A percentile compares a stretch with the other conserved stretches of the same genome.
Evolutionary conservation across 1,139 yeast species (phyloP).

Genomic region (Geotrichum phurueaensis): DNA sequence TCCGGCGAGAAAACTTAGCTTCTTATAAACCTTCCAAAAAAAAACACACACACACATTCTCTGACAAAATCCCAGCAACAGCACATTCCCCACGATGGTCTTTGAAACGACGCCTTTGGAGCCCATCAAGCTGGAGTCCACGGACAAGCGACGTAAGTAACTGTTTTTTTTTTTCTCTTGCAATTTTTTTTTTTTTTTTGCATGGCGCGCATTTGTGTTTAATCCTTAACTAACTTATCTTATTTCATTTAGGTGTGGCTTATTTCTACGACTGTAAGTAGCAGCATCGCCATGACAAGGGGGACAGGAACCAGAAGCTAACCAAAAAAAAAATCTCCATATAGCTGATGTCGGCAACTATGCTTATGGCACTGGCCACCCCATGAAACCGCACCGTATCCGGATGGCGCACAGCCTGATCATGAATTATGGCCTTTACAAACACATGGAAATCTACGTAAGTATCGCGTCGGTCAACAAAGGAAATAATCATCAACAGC

Average conservation of each 20-base stretch:
- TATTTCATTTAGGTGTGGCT: constrained; percentile 44
- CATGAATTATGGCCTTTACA: constrained; percentile 94
- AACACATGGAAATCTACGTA: constrained; percentile 89
- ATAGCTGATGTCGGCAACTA: constrained; percentile 88
- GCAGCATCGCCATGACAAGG: background rate
- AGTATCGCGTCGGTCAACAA: constrained; percentile 16
- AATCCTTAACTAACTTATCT: constrained; percentile 14
- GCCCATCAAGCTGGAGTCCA: constrained; percentile 50
- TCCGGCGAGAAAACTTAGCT: background rate
- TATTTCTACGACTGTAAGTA: constrained; percentile 50
- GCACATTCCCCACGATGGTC: constrained; percentile 18
- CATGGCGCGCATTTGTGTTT: background rate
- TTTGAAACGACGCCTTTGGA: constrained; percentile 46
- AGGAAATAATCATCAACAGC: background rate
- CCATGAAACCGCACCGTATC: constrained; percentile 97
- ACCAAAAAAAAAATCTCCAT: background rate
- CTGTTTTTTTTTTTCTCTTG: background rate
- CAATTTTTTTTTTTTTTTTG: too few relatives aligned
- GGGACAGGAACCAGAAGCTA: background rate
- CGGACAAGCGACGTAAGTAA: constrained; percentile 49
- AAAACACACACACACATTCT: background rate
- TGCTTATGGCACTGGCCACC: constrained; percentile 97
- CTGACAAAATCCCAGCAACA: background rate
- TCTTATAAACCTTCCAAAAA: background rate
- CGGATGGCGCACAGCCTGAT: constrained; percentile 97